Evolutionary conservation across 768 basidiomycete species (phyloP).

Genomic region (Boletus rubescentipes): DNA sequence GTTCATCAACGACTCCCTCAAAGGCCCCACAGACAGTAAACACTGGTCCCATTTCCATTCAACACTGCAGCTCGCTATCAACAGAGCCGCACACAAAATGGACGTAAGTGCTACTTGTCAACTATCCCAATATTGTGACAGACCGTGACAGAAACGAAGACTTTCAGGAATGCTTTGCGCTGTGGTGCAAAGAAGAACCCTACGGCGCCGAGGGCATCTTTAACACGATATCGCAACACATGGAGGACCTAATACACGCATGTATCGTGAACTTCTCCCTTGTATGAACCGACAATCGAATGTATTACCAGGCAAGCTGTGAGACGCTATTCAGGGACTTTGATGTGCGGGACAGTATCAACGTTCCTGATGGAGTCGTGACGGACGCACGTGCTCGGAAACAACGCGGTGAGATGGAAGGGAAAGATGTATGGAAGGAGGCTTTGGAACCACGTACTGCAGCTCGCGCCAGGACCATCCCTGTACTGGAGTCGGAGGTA

Average conservation of each 20-base stretch:
- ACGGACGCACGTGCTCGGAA: constrained; percentile 62
- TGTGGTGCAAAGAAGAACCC: constrained; percentile 65
- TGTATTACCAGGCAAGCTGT: constrained; percentile 52
- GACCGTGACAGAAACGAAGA: constrained; percentile 42
- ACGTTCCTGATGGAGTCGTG: constrained; percentile 66
- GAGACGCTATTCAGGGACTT: constrained; percentile 71
- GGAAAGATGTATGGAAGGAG: constrained; percentile 64
- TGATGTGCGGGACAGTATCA: constrained; percentile 65
- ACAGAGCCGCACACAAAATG: constrained; percentile 51
- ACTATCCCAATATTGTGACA: too few species aligned
- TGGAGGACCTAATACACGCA: constrained; percentile 60
- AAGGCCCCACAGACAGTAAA: too few species aligned
- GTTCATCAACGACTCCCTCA: too few species aligned
- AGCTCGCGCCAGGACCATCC: constrained; percentile 61
- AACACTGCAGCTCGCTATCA: constrained; percentile 51
- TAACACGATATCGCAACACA: constrained; percentile 67
- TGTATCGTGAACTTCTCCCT: not conserved
- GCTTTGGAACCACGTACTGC: constrained; percentile 62
- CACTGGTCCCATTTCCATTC: constrained; percentile 51
- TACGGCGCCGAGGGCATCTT: constrained; percentile 60
- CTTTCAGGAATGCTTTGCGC: constrained; percentile 62
- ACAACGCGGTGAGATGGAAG: constrained; percentile 38
- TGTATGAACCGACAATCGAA: not conserved
- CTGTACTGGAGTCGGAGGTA: constrained; percentile 48
- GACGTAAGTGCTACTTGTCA: constrained; percentile 39